Percentiles rank a stretch among this genome's conserved stretches.
These are phyloP conservation scores for Monilinia polystroma DNA, from an alignment of 2,329 filamentous ascomycete species.

Conservation along the genomic window DNA sequence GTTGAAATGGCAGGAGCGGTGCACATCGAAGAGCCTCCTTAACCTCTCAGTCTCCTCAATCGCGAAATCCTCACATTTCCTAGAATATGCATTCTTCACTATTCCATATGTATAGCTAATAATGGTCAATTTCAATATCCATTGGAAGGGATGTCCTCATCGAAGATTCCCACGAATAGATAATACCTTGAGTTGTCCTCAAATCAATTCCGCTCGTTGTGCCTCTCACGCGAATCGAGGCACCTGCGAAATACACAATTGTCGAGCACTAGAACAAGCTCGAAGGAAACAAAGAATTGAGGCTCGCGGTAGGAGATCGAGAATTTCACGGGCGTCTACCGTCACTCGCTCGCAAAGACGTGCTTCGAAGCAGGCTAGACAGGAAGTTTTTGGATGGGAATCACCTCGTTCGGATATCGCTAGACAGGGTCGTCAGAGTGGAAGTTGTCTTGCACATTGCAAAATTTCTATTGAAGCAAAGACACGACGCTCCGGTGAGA, in stretches of 20 bases:
- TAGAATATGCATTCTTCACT: conserved; percentile 36
- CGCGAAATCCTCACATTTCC: conserved; percentile 25
- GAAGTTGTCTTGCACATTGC: background rate
- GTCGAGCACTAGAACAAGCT: conserved; percentile 25
- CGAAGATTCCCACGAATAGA: conserved; percentile 34
- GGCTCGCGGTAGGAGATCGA: conserved; percentile 26
- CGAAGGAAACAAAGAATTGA: conserved; percentile 28
- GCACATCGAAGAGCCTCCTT: background rate
- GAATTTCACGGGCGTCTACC: conserved; percentile 19
- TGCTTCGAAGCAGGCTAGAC: conserved; percentile 27
- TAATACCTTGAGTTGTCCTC: conserved; percentile 28
- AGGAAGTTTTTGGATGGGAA: conserved; percentile 33
- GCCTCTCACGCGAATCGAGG: conserved; percentile 22
- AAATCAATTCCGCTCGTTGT: conserved; percentile 11
- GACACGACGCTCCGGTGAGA: background rate
- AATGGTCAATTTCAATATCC: conserved; percentile 34
- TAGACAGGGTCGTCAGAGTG: conserved; percentile 4
- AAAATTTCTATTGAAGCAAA: background rate
- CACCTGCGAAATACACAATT: conserved; percentile 25
- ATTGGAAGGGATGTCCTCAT: conserved; percentile 39
- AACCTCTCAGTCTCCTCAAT: conserved; percentile 8
- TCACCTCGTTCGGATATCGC: conserved; percentile 14
- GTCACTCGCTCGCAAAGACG: conserved; percentile 27
- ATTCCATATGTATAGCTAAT: conserved; percentile 26
- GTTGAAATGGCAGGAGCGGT: conserved; percentile 27